Conservation (phyloP, 306 rosid genomes). For the Vigna hirtella region DNA sequence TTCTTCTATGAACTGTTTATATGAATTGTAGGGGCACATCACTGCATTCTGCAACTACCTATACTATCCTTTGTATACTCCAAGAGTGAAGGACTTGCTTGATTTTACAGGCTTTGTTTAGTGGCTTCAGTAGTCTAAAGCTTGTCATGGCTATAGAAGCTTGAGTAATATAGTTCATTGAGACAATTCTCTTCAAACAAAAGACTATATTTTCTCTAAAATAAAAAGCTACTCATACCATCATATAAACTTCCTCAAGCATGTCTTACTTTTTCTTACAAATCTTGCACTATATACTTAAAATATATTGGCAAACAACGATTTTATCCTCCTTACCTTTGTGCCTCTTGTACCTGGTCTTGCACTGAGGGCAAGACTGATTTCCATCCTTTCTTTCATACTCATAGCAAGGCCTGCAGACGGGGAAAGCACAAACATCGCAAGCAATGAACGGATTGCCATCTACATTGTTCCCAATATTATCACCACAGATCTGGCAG, state of each 20-base stretch:
- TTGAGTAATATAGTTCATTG: background rate
- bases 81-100: background rate
- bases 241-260: background rate
- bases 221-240: constrained; percentile 16
- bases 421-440: constrained; percentile 85
- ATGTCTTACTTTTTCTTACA: background rate
- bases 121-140: constrained; percentile 2
- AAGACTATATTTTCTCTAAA: background rate
- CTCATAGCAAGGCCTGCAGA: constrained; percentile 94
- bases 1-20: background rate
- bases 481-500: constrained; percentile 96
- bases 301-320: constrained; percentile 25
- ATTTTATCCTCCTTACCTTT: constrained; percentile 60
- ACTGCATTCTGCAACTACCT: background rate
- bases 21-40: background rate
- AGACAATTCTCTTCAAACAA: constrained; percentile 3
- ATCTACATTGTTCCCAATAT: constrained; percentile 69
- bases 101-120: background rate
- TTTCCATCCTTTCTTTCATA: constrained; percentile 98
- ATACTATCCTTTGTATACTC: background rate
- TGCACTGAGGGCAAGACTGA: constrained; percentile 96
- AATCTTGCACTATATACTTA: constrained; percentile 20
- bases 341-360: constrained; percentile 84
- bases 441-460: constrained; percentile 85
- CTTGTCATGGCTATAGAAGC: background rate